Base-by-base conservation (phyloP, 495 filamentous ascomycete genomes). In the Podospora fimiseda region DNA sequence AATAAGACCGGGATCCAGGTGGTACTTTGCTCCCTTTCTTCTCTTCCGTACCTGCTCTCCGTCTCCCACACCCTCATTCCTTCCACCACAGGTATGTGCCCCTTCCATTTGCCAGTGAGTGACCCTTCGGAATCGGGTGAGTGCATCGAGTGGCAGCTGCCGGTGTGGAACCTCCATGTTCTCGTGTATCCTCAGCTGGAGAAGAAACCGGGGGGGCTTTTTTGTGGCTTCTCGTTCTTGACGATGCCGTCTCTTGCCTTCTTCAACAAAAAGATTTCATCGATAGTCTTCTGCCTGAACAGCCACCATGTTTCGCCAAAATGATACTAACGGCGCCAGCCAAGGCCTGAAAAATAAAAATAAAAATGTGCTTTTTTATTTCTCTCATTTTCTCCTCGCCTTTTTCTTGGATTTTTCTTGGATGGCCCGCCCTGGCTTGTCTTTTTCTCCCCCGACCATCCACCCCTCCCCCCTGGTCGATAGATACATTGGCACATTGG, bases 281-380 rank as follows among this genome's bases (percentile, higher is more conserved):
- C n/a, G n/a, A n/a, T n/a, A n/a, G n/a, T n/a, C n/a, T 33, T 18
- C 21, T 47, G 33, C 1, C 9, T 18, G 20, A n/a, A 15, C 50
- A 49, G 50, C 55, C 55, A 50, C 55, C 27, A 50, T 41, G 49
- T 57, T 57, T 57, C 43, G 37, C 23, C 20, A 19, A 27, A 44
- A 49, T 43, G 24, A n/a, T 48, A 48, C 38, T 44, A 11, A 49
- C 50, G 27, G 55, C 45, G 45, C 45, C 45, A 45, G 40, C 46
- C 38, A 52, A 48, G 21, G 22, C 43, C 23, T 33, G 23, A 14
- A 14, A 42, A n/a, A n/a, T n/a, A n/a, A n/a, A n/a, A n/a, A n/a
- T n/a, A n/a, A n/a, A n/a, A n/a, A n/a, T n/a, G 43, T 55, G 52
- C 52, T 22, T 45, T 15, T 52, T 52, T 23, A 48, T 55, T 55